A percentile compares a stretch with the other conserved stretches of the same genome.
phyloP scores from a whole-genome alignment of 371 early-diverging fungal genomes.

The Amoeboradix gromovi region DNA sequence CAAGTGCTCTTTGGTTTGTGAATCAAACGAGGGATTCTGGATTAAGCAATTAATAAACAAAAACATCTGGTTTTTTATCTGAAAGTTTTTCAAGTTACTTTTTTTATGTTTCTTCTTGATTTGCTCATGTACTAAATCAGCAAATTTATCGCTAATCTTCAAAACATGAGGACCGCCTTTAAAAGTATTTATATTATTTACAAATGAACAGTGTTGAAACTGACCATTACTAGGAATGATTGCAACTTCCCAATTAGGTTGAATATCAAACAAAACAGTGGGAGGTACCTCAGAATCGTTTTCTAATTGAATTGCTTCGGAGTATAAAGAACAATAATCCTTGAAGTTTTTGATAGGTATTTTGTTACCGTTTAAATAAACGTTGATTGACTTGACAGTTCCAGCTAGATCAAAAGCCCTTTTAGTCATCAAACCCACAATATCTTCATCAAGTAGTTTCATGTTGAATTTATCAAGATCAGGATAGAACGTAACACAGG shows the following conservation, averaged over 20 bases:
- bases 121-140: slow-evolving; percentile 33
- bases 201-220: slow-evolving; percentile 92
- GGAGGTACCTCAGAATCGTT: slow-evolving; percentile 8
- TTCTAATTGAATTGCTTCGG: slow-evolving; percentile 4
- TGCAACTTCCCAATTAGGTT: slow-evolving; percentile 69
- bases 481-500: slow-evolving; percentile 83
- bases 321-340: slow-evolving; percentile 66
- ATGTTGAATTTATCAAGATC: slow-evolving; percentile 81
- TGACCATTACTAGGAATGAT: slow-evolving; percentile 80
- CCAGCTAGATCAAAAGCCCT: slow-evolving; percentile 96
- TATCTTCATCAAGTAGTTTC: slow-evolving; percentile 47
- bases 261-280: slow-evolving; percentile 2
- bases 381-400: slow-evolving; percentile 54
- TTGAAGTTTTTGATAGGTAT: slow-evolving; percentile 64
- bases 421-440: slow-evolving; percentile 62
- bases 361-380: slow-evolving; percentile 61
- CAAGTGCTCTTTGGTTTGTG: slow-evolving; percentile 96
- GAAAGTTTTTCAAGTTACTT: slow-evolving; percentile 37
- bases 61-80: slow-evolving; percentile 73
- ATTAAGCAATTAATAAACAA: slow-evolving; percentile 89
- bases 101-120: slow-evolving; percentile 62
- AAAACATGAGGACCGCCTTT: slow-evolving; percentile 94
- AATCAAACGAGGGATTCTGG: slow-evolving; percentile 96
- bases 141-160: slow-evolving; percentile 66
- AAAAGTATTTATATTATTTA: slow-evolving; percentile 87